Evolutionary conservation across 148 eudicot species (phyloP), one percentile per base, ranked within the genome.

Genomic region (Polygonum aviculare): DNA sequence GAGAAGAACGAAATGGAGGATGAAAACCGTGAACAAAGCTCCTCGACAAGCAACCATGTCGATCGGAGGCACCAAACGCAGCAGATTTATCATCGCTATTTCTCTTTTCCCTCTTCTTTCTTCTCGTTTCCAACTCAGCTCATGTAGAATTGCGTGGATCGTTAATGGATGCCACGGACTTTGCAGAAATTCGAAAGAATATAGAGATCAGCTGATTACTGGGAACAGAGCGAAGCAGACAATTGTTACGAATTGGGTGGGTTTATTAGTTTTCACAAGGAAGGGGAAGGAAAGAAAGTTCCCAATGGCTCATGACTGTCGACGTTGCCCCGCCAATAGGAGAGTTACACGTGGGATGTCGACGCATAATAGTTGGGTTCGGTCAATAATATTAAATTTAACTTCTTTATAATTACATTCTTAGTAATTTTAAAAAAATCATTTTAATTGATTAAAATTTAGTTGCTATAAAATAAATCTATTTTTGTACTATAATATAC

Each of bases 11-110:
- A 94, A 94, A 77, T 94, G 86, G 59, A 94, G 86, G 70, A 94
- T 85, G 45, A 91, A 83, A 35, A 84, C 44, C 7, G 93, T 78
- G 80, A 81, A 87, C 21, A 91, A 69, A 38, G 85, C 73, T 12
- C 98, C 97, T 33, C 93, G 85, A 86, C 91, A 90, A 31, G 90
- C 96, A 21, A 85, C 84, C 78, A 85, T 82, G 82, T 94, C 98
- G 48, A 84, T 82, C 40, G 86, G 74, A 11, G 80, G 54, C 44
- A 81, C 75, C 7, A 82, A 74, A 77, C 82, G 78, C 16, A 83
- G 55, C 22, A 85, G 77, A 67, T 84, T 89, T 78, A 88, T 78
- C 75, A 18, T 69, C 73, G 38, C 73, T 69, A 54, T 9, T 6
- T 54, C 1, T 54, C 19, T 18, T 54, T 18, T 54, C 19, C 60